These are phyloP conservation scores for Pleurotus eryngii DNA, from an alignment of 768 basidiomycete genomes.

Conservation along the genomic window DNA sequence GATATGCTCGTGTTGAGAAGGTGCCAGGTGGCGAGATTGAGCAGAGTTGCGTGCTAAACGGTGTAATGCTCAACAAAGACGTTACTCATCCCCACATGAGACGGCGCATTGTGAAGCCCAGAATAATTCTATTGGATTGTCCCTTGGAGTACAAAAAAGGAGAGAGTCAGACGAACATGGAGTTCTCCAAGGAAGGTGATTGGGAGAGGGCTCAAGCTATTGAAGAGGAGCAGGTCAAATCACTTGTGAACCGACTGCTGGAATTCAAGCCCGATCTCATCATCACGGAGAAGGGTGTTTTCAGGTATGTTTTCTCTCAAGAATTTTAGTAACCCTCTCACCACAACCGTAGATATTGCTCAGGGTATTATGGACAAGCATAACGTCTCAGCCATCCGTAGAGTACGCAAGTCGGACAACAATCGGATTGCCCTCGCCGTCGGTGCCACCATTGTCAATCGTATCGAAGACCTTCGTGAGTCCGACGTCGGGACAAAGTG, in stretches of 20 bases:
- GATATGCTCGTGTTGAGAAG: slow-evolving; percentile 97
- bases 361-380: slow-evolving; percentile 87
- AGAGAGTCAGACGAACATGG: slow-evolving; percentile 97
- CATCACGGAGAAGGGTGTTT: slow-evolving; percentile 94
- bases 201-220: slow-evolving; percentile 91
- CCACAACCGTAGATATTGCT: slow-evolving; percentile 65
- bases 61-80: slow-evolving; percentile 98
- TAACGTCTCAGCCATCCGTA: slow-evolving; percentile 89
- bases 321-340: not conserved
- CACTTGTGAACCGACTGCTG: slow-evolving; percentile 76
- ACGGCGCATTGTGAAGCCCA: slow-evolving; percentile 81
- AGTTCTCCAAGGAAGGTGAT: slow-evolving; percentile 90
- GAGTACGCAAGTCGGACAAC: slow-evolving; percentile 99
- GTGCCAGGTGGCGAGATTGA: slow-evolving; percentile 98
- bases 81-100: slow-evolving; percentile 98
- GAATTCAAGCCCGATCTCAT: slow-evolving; percentile 95
- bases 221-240: slow-evolving; percentile 96
- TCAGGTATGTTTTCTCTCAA: slow-evolving; percentile 59
- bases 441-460: slow-evolving; percentile 95
- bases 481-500: slow-evolving; percentile 89
- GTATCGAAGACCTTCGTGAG: slow-evolving; percentile 91
- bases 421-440: slow-evolving; percentile 96
- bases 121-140: slow-evolving; percentile 89
- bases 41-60: slow-evolving; percentile 78
- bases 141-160: slow-evolving; percentile 99